These are phyloP conservation scores for Aurifilum marmelostoma DNA, from an alignment of 2,329 filamentous ascomycete species.

Conservation along the genomic window DNA sequence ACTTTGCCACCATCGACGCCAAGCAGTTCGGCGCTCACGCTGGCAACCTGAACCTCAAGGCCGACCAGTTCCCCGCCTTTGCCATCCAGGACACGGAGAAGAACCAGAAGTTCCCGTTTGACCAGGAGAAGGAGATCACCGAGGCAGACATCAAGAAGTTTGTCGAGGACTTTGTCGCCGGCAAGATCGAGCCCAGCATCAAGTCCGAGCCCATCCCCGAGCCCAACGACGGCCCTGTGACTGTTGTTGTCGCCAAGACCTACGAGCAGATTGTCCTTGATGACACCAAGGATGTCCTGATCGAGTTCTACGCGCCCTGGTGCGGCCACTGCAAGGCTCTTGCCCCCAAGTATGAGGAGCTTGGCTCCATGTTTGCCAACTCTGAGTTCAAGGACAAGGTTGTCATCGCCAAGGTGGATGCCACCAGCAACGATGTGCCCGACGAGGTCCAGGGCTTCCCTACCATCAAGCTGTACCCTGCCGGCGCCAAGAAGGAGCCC, in stretches of 20 bases:
- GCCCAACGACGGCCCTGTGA: constrained; percentile 86
- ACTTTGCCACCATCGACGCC: constrained; percentile 97
- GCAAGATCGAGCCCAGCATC: constrained; percentile 93
- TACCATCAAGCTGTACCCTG: constrained; percentile 97
- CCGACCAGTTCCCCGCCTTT: constrained; percentile 94
- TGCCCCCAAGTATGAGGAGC: constrained; percentile 94
- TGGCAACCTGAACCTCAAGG: constrained; percentile 94
- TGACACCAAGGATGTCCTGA: constrained; percentile 92
- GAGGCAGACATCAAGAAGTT: constrained; percentile 74
- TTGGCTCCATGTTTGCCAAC: constrained; percentile 76
- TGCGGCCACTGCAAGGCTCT: constrained; percentile 99
- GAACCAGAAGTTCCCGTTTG: constrained; percentile 96
- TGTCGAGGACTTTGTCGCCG: constrained; percentile 80
- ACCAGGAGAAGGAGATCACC: constrained; percentile 80
- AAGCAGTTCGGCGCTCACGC: constrained; percentile 93
- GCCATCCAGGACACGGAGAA: constrained; percentile 94
- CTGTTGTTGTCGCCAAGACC: constrained; percentile 87
- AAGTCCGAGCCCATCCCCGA: constrained; percentile 98
- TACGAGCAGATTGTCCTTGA: constrained; percentile 92
- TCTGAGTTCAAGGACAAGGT: constrained; percentile 82
- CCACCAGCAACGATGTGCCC: constrained; percentile 92
- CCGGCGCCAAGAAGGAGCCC: constrained; percentile 82
- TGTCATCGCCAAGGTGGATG: constrained; percentile 95
- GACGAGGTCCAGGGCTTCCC: constrained; percentile 98
- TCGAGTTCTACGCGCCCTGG: constrained; percentile 99